A percentile compares a stretch with the other conserved stretches of the same genome.
These are phyloP conservation scores for Sicyos edulis DNA, from an alignment of 306 rosid genomes.

Conservation along the genomic window DNA sequence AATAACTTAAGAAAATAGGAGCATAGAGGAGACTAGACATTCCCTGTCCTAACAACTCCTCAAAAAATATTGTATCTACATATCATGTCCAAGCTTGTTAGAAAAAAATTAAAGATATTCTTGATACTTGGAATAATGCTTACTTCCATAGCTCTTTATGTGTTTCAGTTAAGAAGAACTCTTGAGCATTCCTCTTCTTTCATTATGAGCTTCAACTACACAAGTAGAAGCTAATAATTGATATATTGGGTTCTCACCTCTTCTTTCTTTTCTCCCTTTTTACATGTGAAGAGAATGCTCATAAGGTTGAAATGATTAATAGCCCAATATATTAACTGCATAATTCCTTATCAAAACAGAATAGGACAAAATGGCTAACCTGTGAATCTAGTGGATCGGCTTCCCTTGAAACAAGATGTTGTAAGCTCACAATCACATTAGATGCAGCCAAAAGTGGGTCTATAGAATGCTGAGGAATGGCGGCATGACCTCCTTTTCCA, in stretches of 20 bases:
- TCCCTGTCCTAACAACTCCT: not conserved
- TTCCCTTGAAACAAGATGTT: conserved; percentile 80
- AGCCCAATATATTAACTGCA: too few species aligned
- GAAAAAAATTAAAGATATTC: not conserved
- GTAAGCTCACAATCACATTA: conserved; percentile 72
- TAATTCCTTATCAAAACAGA: too few species aligned
- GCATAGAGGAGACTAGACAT: not conserved
- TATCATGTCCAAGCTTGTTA: not conserved
- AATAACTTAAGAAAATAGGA: not conserved
- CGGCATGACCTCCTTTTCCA: conserved; percentile 93
- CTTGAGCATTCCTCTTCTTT: not conserved
- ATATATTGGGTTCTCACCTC: too few species aligned
- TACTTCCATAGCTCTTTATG: not conserved
- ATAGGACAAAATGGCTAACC: conserved; percentile 33
- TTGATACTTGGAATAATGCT: not conserved
- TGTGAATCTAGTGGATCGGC: conserved; percentile 81
- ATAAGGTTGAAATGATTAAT: not conserved
- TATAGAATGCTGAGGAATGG: conserved; percentile 71
- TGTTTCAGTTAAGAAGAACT: too few species aligned
- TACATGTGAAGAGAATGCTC: too few species aligned
- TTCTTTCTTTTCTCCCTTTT: too few species aligned
- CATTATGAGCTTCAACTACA: not conserved
- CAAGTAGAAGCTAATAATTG: not conserved
- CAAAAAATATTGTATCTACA: not conserved
- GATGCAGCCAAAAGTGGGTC: conserved; percentile 90